Conservation (phyloP, 257 asterid genomes). For the Marsdenia floribunda region DNA sequence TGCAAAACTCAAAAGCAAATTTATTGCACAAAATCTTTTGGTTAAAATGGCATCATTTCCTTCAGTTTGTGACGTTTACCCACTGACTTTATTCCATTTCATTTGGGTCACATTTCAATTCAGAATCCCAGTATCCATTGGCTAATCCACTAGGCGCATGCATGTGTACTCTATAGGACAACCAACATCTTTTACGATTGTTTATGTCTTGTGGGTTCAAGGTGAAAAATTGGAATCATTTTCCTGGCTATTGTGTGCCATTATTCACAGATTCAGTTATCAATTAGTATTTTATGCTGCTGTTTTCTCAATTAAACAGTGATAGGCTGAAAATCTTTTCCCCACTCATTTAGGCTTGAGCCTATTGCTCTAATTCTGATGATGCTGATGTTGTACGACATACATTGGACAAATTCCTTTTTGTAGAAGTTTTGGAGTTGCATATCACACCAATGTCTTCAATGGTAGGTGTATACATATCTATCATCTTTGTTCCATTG, state of each 20-base stretch:
- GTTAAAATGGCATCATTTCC: no score
- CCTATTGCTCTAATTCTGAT: constrained; percentile 41
- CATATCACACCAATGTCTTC: neutral
- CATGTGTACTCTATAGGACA: neutral
- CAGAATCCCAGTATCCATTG: neutral
- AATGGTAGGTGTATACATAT: neutral
- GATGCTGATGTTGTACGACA: constrained; percentile 71
- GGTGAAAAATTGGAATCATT: neutral
- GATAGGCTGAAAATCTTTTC: constrained; percentile 3
- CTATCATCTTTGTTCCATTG: neutral
- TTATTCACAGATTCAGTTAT: neutral
- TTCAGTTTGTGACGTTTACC: no score
- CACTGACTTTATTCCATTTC: neutral
- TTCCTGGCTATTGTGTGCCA: neutral
- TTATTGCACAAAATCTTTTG: no score
- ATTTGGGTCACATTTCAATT: neutral
- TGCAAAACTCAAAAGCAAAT: no score
- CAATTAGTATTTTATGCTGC: neutral
- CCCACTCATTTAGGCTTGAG: constrained; percentile 44
- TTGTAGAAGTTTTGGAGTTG: constrained; percentile 24
- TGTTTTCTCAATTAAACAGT: neutral
- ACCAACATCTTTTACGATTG: neutral
- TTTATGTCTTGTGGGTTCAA: neutral
- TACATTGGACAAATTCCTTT: constrained; percentile 49
- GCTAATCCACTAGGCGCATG: neutral